Percentiles rank a stretch among this genome's conserved stretches.
Conservation (phyloP, 2,329 filamentous ascomycete species). For the Paecilomyces dactylethromorphus region DNA sequence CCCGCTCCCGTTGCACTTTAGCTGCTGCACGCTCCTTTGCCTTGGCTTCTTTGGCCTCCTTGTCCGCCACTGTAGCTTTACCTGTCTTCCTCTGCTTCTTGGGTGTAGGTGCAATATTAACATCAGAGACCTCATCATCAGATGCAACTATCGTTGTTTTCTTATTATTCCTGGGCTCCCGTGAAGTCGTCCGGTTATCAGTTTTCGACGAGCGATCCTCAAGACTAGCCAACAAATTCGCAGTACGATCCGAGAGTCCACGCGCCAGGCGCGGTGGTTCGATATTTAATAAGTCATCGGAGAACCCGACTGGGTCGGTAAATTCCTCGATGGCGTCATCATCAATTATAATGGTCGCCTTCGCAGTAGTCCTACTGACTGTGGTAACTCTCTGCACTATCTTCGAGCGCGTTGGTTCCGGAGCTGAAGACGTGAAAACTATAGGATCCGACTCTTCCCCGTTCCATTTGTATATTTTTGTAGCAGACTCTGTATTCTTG, state of each 20-base stretch:
- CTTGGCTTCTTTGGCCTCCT: slow-evolving; percentile 37
- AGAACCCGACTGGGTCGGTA: slow-evolving; percentile 21
- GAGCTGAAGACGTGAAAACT: slow-evolving; percentile 36
- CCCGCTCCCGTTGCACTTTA: slow-evolving; percentile 44
- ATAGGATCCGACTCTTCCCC: slow-evolving; percentile 34
- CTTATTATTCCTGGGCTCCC: background rate
- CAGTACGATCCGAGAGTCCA: slow-evolving; percentile 33
- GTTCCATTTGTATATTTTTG: slow-evolving; percentile 9
- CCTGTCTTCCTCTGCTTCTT: slow-evolving; percentile 38
- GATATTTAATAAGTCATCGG: slow-evolving; percentile 16
- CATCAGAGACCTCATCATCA: slow-evolving; percentile 19
- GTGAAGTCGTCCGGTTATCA: slow-evolving; percentile 3
- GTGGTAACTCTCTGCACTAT: background rate
- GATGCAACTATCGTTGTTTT: slow-evolving; percentile 13
- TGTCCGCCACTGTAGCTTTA: slow-evolving; percentile 20
- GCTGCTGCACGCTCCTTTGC: slow-evolving; percentile 48
- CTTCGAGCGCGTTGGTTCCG: slow-evolving; percentile 12
- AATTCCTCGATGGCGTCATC: slow-evolving; percentile 31
- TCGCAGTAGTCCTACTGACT: slow-evolving; percentile 9
- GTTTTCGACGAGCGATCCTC: slow-evolving; percentile 6
- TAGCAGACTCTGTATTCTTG: background rate
- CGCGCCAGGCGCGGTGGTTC: slow-evolving; percentile 2
- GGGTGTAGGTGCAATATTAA: slow-evolving; percentile 41
- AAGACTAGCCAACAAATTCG: slow-evolving; percentile 32
- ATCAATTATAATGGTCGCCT: slow-evolving; percentile 28